Evolutionary conservation across 2,329 filamentous ascomycete genomes (phyloP).

Genomic region (Fusarium aywerte): DNA sequence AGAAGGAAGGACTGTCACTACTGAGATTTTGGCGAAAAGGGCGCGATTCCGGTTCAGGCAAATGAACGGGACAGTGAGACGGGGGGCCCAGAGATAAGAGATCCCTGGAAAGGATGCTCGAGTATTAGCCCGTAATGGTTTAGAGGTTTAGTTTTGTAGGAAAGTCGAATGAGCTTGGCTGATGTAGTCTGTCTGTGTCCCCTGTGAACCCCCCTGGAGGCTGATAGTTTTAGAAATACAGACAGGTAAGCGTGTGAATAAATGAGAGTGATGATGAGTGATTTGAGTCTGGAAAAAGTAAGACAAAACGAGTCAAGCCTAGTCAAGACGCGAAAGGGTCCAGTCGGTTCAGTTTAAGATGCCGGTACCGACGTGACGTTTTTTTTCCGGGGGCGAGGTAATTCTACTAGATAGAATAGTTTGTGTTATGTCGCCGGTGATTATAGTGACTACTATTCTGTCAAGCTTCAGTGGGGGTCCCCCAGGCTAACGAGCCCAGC

Average conservation of each 20-base stretch:
- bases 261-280: background rate
- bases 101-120: slow-evolving; percentile 15
- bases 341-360: background rate
- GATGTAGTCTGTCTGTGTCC: background rate
- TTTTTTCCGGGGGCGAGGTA: slow-evolving; percentile 17
- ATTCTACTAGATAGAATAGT: slow-evolving; percentile 15
- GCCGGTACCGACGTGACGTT: slow-evolving; percentile 19
- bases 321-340: background rate
- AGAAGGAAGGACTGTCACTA: background rate
- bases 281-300: slow-evolving; percentile 2
- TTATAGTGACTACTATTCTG: background rate
- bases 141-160: background rate
- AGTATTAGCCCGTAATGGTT: background rate
- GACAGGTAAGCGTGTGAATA: background rate
- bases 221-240: background rate
- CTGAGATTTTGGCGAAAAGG: slow-evolving; percentile 10
- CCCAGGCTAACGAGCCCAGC: slow-evolving; percentile 27
- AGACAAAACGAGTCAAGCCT: background rate
- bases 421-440: accelerated
- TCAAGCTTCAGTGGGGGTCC: slow-evolving; percentile 23
- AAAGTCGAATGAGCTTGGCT: slow-evolving; percentile 1
- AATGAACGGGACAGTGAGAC: background rate
- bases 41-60: slow-evolving; percentile 10
- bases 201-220: slow-evolving; percentile 1
- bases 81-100: slow-evolving; percentile 28